Conservation (phyloP, 768 basidiomycete species). For the Mycena pura region DNA sequence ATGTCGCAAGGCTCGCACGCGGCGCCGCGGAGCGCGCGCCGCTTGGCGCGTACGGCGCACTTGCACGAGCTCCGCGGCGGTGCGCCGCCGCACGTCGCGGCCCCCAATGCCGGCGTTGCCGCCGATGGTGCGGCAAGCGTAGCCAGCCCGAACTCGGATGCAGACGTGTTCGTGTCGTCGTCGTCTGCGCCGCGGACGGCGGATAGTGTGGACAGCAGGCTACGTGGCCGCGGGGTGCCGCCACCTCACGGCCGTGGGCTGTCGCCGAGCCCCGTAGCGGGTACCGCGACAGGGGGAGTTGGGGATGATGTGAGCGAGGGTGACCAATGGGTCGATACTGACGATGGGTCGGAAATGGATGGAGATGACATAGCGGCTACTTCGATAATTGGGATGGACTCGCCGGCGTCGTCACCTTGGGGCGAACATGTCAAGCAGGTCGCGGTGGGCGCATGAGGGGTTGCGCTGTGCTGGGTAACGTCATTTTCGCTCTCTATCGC, state of each 20-base stretch:
- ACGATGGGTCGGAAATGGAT: slow-evolving; percentile 22
- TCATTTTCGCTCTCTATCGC: neutral
- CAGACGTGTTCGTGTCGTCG: slow-evolving; percentile 20
- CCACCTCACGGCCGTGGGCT: slow-evolving; percentile 7
- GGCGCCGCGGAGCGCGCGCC: slow-evolving; percentile 42
- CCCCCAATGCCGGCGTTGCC: neutral
- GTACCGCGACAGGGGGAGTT: neutral
- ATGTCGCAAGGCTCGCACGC: slow-evolving; percentile 18
- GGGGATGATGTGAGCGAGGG: slow-evolving; percentile 3
- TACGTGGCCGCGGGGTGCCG: neutral
- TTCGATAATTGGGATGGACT: slow-evolving; percentile 1
- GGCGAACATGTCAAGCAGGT: slow-evolving; percentile 1
- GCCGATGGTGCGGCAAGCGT: neutral
- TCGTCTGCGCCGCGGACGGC: neutral
- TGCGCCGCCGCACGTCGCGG: neutral
- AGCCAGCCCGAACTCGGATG: neutral
- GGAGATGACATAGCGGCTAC: slow-evolving; percentile 7
- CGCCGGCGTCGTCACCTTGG: neutral
- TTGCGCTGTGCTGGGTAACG: neutral
- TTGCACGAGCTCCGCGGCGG: slow-evolving; percentile 53
- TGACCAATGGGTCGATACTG: slow-evolving; percentile 27
- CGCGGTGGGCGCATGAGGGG: neutral
- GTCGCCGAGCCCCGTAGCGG: neutral
- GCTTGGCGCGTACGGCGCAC: slow-evolving; percentile 57
- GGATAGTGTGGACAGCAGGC: neutral